Percentiles rank a stretch among this genome's conserved stretches.
These are phyloP conservation scores for Aegle marmelos DNA, from an alignment of 345 rosid species.

Conservation along the genomic window DNA sequence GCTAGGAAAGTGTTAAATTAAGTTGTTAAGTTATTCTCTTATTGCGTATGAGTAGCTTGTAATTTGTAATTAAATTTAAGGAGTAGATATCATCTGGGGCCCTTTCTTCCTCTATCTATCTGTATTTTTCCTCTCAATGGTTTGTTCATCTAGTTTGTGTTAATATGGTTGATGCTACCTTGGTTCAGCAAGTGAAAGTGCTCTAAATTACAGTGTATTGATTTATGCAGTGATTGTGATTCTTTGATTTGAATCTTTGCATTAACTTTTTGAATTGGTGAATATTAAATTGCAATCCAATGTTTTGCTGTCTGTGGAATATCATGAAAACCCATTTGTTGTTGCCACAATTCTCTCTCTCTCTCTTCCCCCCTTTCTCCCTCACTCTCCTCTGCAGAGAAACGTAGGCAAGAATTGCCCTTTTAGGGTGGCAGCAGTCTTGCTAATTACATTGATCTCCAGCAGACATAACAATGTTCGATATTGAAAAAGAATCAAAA, in stretches of 20 bases:
- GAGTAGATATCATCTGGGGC: not conserved
- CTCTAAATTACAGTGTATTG: not conserved
- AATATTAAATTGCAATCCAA: not conserved
- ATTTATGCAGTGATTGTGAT: not conserved
- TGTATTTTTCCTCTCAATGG: not conserved
- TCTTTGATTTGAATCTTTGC: not conserved
- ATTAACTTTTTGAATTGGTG: not conserved
- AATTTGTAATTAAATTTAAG: not conserved
- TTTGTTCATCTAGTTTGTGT: not conserved
- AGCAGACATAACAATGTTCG: not conserved
- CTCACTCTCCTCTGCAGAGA: not conserved
- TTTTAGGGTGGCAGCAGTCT: not conserved
- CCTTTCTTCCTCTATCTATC: not conserved
- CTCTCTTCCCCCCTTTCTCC: not conserved
- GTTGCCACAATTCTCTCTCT: not conserved
- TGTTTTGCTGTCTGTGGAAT: not conserved
- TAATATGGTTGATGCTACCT: not conserved
- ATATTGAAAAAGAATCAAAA: not conserved
- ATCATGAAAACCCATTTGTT: not conserved
- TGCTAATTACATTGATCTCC: not conserved
- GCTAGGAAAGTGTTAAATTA: not conserved
- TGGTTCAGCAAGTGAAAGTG: not conserved
- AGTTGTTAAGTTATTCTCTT: slow-evolving; percentile 16
- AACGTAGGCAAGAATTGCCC: not conserved
- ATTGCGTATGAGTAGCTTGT: not conserved